These are phyloP conservation scores for Lunularia cruciata DNA, from an alignment of 225 moss, liverwort and hornwort genomes.

Conservation along the genomic window DNA sequence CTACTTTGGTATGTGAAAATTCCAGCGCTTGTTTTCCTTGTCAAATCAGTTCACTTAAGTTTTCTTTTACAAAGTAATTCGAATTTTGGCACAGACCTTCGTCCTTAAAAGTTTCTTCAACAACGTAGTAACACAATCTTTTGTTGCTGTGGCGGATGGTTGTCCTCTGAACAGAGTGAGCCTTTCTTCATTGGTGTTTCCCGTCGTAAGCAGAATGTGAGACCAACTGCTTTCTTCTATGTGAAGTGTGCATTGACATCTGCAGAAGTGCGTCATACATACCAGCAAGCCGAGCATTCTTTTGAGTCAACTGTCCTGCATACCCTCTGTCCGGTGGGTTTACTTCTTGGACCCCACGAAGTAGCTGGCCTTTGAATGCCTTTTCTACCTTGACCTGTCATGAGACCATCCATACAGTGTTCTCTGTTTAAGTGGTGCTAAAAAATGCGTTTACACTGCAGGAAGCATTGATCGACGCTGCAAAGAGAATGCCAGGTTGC, in stretches of 20 bases:
- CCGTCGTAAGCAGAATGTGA: constrained; percentile 67
- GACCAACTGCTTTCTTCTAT: constrained; percentile 88
- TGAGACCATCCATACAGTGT: too few relatives aligned
- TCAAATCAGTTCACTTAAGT: neutral
- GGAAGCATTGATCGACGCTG: constrained; percentile 52
- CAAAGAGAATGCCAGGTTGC: constrained; percentile 87
- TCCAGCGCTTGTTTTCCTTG: neutral
- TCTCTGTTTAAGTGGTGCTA: too few relatives aligned
- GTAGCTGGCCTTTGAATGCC: too few relatives aligned
- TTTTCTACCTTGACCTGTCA: too few relatives aligned
- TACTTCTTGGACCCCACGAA: neutral
- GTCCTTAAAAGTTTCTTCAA: neutral
- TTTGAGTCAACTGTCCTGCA: constrained; percentile 78
- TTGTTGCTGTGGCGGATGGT: neutral
- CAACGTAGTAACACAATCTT: neutral
- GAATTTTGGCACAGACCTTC: neutral
- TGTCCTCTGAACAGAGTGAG: constrained; percentile 53
- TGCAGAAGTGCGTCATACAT: constrained; percentile 55
- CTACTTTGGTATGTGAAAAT: constrained; percentile 49
- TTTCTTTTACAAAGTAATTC: neutral
- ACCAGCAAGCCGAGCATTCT: constrained; percentile 62
- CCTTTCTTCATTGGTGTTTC: constrained; percentile 88
- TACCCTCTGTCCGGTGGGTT: constrained; percentile 55
- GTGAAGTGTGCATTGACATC: constrained; percentile 69
- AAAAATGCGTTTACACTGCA: constrained; percentile 21